Evolutionary conservation across 2,329 filamentous ascomycete genomes (phyloP).

Genomic region (Trichothecium roseum): DNA sequence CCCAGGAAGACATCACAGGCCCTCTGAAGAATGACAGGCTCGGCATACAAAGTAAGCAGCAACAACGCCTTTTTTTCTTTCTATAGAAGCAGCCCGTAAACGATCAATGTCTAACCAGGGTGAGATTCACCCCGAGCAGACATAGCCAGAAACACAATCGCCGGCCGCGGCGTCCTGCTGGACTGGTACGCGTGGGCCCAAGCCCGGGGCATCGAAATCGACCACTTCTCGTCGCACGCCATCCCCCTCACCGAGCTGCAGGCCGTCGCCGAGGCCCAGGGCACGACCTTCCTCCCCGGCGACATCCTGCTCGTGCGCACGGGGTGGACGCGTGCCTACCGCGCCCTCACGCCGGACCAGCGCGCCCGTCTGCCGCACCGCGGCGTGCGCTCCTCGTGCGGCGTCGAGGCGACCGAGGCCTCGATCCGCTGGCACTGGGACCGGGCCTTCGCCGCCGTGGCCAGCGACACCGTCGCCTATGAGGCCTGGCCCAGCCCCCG

Average conservation of each 20-base stretch:
- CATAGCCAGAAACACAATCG: neutral
- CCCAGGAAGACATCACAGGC: slow-evolving; percentile 6
- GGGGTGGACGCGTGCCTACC: slow-evolving; percentile 32
- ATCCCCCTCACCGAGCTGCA: slow-evolving; percentile 31
- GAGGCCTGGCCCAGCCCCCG: neutral
- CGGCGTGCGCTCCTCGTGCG: neutral
- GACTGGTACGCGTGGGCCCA: slow-evolving; percentile 4
- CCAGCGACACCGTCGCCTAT: slow-evolving; percentile 7
- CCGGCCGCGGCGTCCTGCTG: slow-evolving; percentile 6
- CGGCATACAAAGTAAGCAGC: slow-evolving; percentile 1
- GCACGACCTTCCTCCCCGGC: slow-evolving; percentile 29
- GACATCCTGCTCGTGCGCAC: slow-evolving; percentile 42
- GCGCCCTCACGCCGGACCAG: neutral
- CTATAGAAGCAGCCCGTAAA: neutral
- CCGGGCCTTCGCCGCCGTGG: slow-evolving; percentile 2
- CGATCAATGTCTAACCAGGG: slow-evolving; percentile 7
- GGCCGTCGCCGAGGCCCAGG: slow-evolving; percentile 27
- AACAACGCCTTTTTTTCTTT: slow-evolving; percentile 6
- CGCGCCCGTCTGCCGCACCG: neutral
- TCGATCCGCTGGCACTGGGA: slow-evolving; percentile 2
- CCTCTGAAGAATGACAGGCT: slow-evolving; percentile 5
- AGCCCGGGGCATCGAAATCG: neutral
- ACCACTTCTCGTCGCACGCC: slow-evolving; percentile 7
- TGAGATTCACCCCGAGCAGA: too few relatives aligned
- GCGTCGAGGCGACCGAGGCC: slow-evolving; percentile 2